Evolutionary conservation across 1,139 yeast genomes (phyloP), one percentile per base, ranked within the genome.

Genomic region (Blastobotrys ciferrii): DNA sequence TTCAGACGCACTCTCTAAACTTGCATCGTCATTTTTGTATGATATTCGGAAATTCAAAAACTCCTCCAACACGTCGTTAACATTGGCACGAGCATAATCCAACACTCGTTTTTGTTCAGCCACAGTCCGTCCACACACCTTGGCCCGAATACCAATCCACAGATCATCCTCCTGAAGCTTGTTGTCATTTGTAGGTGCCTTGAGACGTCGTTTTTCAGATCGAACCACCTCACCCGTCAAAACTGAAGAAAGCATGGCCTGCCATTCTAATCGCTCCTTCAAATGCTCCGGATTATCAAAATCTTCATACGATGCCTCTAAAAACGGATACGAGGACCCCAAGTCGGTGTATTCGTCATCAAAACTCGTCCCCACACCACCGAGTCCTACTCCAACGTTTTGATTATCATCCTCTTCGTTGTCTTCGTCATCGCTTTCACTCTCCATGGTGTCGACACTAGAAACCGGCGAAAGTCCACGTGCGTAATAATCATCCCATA

Each of bases 211-310:
- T 69, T 91, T 92, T 64, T 92, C 98, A 9, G 95, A 85, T 37
- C 84, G 78, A 17, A 92, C 89, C 43, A 92, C 96, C 64, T 92
- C 98, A 55, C 98, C 98, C 2, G 95, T 91, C 35, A 92, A 75
- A 2, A 92, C 98, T 3, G 92, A 79, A 2, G 87, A 78, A 42
- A 92, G 73, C 96, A 92, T 88, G 0, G 94, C 81, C 65, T 92
- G 98, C 98, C 98, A 92, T 68, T 91, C 97, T 23, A 91, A 73
- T 44, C 98, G 73, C 64, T 89, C 98, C 25, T 82, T 66, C 17
- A 87, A 81, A 57, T 84, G 87, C 47, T 78, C 55, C 43, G 52
- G 37, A 43, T 31, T 49, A 32, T 45, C 55, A 14, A 46, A 35
- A 38, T 53, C 56, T 20, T 56, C 53, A 42, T 52, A 47, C 19